Base-by-base conservation (phyloP, 2,329 filamentous ascomycete species). In the Aureobasidium subglaciale region DNA sequence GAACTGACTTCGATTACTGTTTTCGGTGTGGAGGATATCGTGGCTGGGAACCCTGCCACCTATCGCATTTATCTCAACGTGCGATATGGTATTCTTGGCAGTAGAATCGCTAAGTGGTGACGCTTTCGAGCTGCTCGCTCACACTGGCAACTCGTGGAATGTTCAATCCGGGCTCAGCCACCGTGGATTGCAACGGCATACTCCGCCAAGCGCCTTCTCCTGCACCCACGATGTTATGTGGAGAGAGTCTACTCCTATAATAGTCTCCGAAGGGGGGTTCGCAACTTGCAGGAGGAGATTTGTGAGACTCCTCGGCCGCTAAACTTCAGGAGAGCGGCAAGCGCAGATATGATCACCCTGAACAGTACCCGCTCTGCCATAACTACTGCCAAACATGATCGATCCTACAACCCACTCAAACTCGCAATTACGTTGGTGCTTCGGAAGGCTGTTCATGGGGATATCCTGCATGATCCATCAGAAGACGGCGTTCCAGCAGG, bases 11-110 rank as follows among this genome's bases (percentile, higher is more conserved):
- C 15, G 40, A 42, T 42, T 34, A 42, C 50, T 43, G 50, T 43
- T 54, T 53, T 54, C 20, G 48, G 48, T 16, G 35, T 32, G 16
- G 27, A 34, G 38, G 50, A 24, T 35, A 27, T 20, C 38, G 50
- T 54, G 50, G 50, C 50, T 54, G 50, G 37, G 6, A 38, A 11
- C 37, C 50, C 37, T 29, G 37, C 38, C 50, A 54, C 37, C 50
- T 42, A 43, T 42, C 50, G 18, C 38, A 35, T 43, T 52, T 52
- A 54, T 54, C 50, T 54, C 50, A 54, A 54, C 50, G 50, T 42
- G 50, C 37, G 37, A 54, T 42, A 43, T 43, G 50, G 29, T 54
- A 54, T 43, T 20, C 50, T 54, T 54, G 50, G 50, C 50, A 42
- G 30, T 35, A 18, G 9, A 54, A 27, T 43, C 18, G 27, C 18